These are phyloP conservation scores for Russula ochroleuca DNA, from an alignment of 768 basidiomycete genomes.

Conservation along the genomic window DNA sequence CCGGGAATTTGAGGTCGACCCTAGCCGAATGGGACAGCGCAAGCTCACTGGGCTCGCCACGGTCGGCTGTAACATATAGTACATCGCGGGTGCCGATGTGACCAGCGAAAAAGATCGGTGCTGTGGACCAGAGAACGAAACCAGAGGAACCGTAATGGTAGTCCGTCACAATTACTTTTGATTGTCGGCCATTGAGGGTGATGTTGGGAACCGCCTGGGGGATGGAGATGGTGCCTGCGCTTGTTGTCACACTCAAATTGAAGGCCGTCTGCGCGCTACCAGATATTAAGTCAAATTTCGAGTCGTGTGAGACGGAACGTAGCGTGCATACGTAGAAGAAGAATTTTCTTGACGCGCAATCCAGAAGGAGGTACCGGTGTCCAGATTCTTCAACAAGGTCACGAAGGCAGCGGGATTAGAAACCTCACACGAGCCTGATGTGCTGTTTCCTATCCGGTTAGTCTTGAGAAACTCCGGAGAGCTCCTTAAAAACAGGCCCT, in stretches of 20 bases:
- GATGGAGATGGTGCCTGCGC: conserved; percentile 48
- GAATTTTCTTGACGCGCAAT: conserved; percentile 65
- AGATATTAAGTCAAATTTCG: background rate
- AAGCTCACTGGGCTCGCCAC: conserved; percentile 36
- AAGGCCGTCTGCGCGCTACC: conserved; percentile 49
- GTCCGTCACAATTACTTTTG: conserved; percentile 67
- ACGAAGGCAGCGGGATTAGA: conserved; percentile 51
- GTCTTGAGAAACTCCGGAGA: conserved; percentile 79
- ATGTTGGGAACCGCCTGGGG: conserved; percentile 53
- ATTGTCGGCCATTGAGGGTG: conserved; percentile 63
- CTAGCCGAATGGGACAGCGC: conserved; percentile 28
- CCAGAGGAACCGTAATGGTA: conserved; percentile 63
- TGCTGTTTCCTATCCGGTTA: conserved; percentile 62
- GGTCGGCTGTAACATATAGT: conserved; percentile 40
- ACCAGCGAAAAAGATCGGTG: conserved; percentile 64
- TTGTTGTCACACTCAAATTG: conserved; percentile 55
- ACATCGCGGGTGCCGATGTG: conserved; percentile 41
- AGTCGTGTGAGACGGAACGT: background rate
- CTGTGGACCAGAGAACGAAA: conserved; percentile 63
- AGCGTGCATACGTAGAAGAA: conserved; percentile 53
- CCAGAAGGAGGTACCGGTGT: conserved; percentile 62
- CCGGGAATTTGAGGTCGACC: conserved; percentile 44
- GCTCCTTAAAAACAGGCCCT: conserved; percentile 74
- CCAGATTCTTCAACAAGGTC: conserved; percentile 64
- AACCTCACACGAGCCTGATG: conserved; percentile 43